Percentiles rank a stretch among this genome's conserved stretches.
Evolutionary conservation across 305 asterid species (phyloP).

Genomic region (Fraxinus floribunda): DNA sequence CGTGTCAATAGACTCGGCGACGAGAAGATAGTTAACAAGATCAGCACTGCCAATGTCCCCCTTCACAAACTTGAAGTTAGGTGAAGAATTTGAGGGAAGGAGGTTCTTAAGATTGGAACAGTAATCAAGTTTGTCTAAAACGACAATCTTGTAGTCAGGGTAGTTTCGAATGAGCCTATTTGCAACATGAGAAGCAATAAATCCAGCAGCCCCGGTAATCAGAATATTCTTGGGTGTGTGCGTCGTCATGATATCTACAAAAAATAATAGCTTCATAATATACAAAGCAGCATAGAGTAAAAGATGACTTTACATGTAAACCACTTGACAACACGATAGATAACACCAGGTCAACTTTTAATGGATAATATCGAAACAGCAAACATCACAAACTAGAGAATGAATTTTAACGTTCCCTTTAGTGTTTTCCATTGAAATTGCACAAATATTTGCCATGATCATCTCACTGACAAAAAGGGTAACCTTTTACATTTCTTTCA

Average conservation of each 20-base stretch:
- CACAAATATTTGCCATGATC: neutral
- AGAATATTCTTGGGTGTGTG: slow-evolving; percentile 76
- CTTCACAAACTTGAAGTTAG: slow-evolving; percentile 79
- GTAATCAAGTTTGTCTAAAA: slow-evolving; percentile 87
- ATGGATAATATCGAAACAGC: slow-evolving; percentile 2
- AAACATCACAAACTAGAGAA: neutral
- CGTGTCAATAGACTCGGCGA: slow-evolving; percentile 74
- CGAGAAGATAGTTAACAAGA: slow-evolving; percentile 78
- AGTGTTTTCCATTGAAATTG: neutral
- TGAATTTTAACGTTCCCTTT: neutral
- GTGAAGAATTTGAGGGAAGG: slow-evolving; percentile 60
- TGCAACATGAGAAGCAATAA: slow-evolving; percentile 86
- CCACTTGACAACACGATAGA: neutral
- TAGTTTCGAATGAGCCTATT: slow-evolving; percentile 68
- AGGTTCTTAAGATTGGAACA: slow-evolving; percentile 81
- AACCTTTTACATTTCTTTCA: neutral
- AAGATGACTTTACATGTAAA: neutral
- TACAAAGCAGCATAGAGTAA: neutral
- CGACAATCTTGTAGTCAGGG: slow-evolving; percentile 72
- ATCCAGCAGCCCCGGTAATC: slow-evolving; percentile 90
- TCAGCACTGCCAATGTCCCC: slow-evolving; percentile 87
- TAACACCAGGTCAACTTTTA: neutral
- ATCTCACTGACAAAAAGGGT: neutral
- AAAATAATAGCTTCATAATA: slow-evolving; percentile 5
- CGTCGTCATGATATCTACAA: slow-evolving; percentile 48